Evolutionary conservation across 225 moss, liverwort and hornwort genomes (phyloP).

Genomic region (Sphagnum tenellum): DNA sequence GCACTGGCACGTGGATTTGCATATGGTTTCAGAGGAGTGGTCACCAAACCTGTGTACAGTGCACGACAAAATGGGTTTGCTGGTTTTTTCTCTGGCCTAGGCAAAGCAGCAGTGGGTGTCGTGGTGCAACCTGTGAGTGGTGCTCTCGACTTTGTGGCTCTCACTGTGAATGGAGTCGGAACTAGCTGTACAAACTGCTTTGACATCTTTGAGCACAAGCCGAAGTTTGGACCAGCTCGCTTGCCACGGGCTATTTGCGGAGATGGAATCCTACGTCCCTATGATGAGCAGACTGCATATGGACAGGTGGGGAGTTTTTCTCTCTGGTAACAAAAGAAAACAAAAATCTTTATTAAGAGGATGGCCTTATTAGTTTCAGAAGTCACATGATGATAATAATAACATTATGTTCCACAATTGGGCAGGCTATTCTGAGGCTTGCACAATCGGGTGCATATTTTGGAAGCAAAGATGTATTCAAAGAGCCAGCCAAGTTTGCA

Average conservation of each 20-base stretch:
- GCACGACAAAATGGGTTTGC: constrained; percentile 56
- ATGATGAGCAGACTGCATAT: constrained; percentile 41
- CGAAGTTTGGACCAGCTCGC: constrained; percentile 45
- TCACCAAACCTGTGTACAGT: constrained; percentile 81
- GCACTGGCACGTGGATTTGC: constrained; percentile 77
- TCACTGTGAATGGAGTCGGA: constrained; percentile 83
- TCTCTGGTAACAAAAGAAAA: too few species aligned
- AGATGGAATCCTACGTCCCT: constrained; percentile 55
- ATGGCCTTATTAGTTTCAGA: too few species aligned
- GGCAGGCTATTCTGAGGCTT: constrained; percentile 69
- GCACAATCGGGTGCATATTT: constrained; percentile 63
- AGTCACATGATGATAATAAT: too few species aligned
- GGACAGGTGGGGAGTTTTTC: constrained; percentile 54
- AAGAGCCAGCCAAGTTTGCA: constrained; percentile 67
- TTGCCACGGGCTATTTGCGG: constrained; percentile 77
- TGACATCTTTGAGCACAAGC: constrained; percentile 70
- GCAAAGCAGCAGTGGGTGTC: constrained; percentile 75
- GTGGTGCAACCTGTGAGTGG: constrained; percentile 88
- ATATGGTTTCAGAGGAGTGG: constrained; percentile 78
- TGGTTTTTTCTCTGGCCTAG: constrained; percentile 78
- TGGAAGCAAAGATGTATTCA: constrained; percentile 76
- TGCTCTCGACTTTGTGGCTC: constrained; percentile 77
- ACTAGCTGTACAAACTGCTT: constrained; percentile 78
- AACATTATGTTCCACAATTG: too few species aligned
- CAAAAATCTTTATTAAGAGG: too few species aligned